Percentiles rank a stretch among this genome's conserved stretches.
These are phyloP conservation scores for Debaryomyces coudertii DNA, from an alignment of 1,139 yeast species.

Conservation along the genomic window DNA sequence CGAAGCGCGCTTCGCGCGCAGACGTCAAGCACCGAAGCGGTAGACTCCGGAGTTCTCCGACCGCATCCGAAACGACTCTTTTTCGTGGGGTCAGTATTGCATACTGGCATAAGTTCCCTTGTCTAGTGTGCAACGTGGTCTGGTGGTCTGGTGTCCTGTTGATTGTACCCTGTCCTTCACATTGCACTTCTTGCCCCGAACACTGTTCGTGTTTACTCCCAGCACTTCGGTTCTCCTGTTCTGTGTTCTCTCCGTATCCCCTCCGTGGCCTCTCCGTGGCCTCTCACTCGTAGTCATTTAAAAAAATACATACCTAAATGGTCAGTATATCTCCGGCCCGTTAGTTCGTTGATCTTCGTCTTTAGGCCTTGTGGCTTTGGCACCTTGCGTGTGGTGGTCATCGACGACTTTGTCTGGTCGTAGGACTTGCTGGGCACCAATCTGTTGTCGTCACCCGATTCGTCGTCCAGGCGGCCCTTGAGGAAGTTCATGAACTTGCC, in stretches of 20 bases:
- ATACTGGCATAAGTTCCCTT: too few species aligned
- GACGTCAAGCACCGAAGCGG: not conserved
- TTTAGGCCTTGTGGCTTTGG: conserved; percentile 17
- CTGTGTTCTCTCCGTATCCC: not conserved
- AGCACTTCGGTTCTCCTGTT: not conserved
- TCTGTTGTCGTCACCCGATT: not conserved
- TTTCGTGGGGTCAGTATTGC: too few species aligned
- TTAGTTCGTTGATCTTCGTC: conserved; percentile 12
- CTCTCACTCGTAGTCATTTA: not conserved
- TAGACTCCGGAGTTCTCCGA: too few species aligned
- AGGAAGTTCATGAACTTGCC: conserved; percentile 18
- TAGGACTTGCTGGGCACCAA: conserved; percentile 16
- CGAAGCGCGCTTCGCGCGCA: conserved; percentile 3
- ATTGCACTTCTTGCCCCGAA: too few species aligned
- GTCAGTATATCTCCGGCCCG: conserved; percentile 31
- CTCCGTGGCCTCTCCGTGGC: not conserved
- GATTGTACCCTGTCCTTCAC: too few species aligned
- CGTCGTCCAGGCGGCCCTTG: conserved; percentile 14
- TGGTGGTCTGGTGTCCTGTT: too few species aligned
- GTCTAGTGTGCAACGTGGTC: too few species aligned
- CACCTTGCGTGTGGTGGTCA: conserved; percentile 32
- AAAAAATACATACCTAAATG: conserved; percentile 44
- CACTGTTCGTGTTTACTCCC: too few species aligned
- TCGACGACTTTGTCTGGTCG: conserved; percentile 44
- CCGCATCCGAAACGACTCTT: too few species aligned